Base-by-base conservation (phyloP, 2,329 filamentous ascomycete genomes). In the Fusarium sp. region DNA sequence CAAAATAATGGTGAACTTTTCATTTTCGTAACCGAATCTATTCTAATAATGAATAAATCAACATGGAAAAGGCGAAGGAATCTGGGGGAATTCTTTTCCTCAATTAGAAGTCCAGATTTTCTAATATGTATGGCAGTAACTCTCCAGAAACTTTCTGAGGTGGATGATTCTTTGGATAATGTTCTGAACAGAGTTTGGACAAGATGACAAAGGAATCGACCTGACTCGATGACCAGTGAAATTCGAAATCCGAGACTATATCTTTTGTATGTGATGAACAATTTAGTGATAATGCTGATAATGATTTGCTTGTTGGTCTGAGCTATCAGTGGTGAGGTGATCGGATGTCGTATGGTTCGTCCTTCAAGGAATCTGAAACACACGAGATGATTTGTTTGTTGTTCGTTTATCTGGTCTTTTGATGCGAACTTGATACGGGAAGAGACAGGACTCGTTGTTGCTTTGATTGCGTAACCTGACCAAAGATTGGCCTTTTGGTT, bases 181-280 rank as follows among this genome's bases (percentile, higher is more conserved):
- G 16, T 9, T 26, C 3, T 13, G 24, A 44, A 44, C 7, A 24
- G 41, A 26, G 42, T 44, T 26, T 44, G 42, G 13, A 44, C 16
- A 6, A 44, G n/a, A 44, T 26, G 16, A 44, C 20, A 26, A 44
- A 20, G 16, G 16, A 26, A 44, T 44, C 11, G 16, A 18, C 42
- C 3, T 18, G 24, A 45, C 4, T 45, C 0, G 5, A 45, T 5
- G 12, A 45, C 24, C 7, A 45, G 8, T 26, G 24, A 4, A 28
- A 4, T 20, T 20, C 1, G 8, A 44, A 26, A 45, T 9, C 0
- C 11, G 16, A 9, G 24, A 28, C 18, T 26, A 7, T 2, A 14
- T 44, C 6, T 14, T 6, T 1, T 26, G 42, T 14, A 26, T 44
- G 42, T 4, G 10, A 1, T 13, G 42, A 44, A 18, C 0, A 0